Base-by-base conservation (phyloP, 768 basidiomycete genomes). In the Lactifluus echinatus region DNA sequence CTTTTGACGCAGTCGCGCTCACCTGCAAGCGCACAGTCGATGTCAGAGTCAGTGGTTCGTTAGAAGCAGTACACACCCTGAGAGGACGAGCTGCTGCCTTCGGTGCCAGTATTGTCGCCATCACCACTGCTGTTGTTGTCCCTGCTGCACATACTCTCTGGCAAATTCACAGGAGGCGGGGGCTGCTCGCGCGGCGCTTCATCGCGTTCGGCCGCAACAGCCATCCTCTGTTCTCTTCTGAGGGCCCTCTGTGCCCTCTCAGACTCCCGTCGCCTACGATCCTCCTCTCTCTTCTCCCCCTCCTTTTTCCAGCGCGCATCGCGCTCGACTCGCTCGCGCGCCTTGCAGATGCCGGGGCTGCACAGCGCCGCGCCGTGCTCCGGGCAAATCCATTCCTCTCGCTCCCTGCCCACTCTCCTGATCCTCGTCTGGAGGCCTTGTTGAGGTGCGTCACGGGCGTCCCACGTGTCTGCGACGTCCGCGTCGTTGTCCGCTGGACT, bases 361-460 rank as follows among this genome's bases (percentile, higher is more conserved):
- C 59, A 60, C 34, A 31, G 31, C n/a, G 24, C 37, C 31, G 42
- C 10, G 1, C 54, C 59, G 14, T 60, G 59, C 10, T 31, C 44
- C 28, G 42, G 36, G 39, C 55, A 60, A 7, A 15, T 10, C 50
- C 42, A 42, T 23, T 51, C 42, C 8, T 44, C 43, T 24, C 17
- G 5, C 1, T 40, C 39, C 39, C n/a, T 42, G 2, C 19, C 21
- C 21, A 21, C 40, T 2, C 29, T 48, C 17, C 24, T 47, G 14
- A 29, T 23, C 17, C 19, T 59, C 6, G 26, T 52, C 1, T 11
- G 24, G 4, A 14, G 36, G 11, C 56, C 59, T 44, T 31, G 28
- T 21, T 39, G 37, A 1, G 44, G 29, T 34, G 8, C 24, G 26
- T 24, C 28, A 43, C 57, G 61, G 6, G 17, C 31, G 12, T 3